phyloP scores from a whole-genome alignment of 495 filamentous ascomycete species.

The Podospora australis region DNA sequence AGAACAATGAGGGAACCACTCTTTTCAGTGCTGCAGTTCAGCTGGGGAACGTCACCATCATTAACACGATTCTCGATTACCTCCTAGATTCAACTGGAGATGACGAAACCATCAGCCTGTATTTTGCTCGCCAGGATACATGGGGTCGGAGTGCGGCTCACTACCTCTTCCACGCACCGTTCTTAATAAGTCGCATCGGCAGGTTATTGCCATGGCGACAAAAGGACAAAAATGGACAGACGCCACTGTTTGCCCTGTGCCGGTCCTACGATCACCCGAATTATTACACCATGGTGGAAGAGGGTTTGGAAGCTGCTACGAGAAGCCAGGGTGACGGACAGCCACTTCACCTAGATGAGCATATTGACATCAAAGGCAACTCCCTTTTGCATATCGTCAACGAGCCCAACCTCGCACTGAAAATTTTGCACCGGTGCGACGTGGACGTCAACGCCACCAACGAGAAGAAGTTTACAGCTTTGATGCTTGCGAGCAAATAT shows the following conservation, averaged over 20 bases:
- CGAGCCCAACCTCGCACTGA: constrained; percentile 67
- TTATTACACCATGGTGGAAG: constrained; percentile 79
- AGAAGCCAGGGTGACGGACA: constrained; percentile 66
- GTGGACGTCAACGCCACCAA: constrained; percentile 93
- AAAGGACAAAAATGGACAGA: constrained; percentile 94
- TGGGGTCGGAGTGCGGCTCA: constrained; percentile 86
- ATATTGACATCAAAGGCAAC: constrained; percentile 89
- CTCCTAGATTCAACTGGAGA: constrained; percentile 29
- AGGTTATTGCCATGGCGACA: constrained; percentile 77
- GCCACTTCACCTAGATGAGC: constrained; percentile 83
- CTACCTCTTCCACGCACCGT: constrained; percentile 91
- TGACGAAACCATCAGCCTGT: constrained; percentile 47
- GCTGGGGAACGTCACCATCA: constrained; percentile 64
- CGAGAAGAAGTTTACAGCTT: constrained; percentile 87
- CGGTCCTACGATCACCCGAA: constrained; percentile 90
- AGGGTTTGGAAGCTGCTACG: constrained; percentile 68
- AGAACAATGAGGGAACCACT: constrained; percentile 81
- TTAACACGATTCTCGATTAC: constrained; percentile 67
- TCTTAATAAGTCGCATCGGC: constrained; percentile 68
- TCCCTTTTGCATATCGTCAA: constrained; percentile 89
- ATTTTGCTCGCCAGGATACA: constrained; percentile 69
- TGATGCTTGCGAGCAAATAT: constrained; percentile 99
- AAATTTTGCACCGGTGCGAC: constrained; percentile 76
- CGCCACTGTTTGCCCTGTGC: constrained; percentile 88
- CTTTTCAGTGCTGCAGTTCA: constrained; percentile 93